Percentiles rank a stretch among this genome's conserved stretches.
Conservation (phyloP, 2,329 filamentous ascomycete genomes). For the Cladosporium oxysporum region DNA sequence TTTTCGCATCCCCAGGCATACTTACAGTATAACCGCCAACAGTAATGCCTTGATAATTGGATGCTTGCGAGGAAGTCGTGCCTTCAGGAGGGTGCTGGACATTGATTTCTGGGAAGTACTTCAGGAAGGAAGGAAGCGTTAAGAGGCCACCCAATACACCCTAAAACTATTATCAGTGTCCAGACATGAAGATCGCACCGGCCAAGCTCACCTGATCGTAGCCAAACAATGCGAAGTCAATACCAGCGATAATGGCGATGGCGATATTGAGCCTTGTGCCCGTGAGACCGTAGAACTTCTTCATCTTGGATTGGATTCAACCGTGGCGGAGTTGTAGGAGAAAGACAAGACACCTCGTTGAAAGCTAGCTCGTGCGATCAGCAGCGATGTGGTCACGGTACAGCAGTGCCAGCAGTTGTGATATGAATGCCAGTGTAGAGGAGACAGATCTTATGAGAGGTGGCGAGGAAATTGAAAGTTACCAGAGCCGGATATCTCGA, state of each 20-base stretch:
- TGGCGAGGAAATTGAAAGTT: not conserved
- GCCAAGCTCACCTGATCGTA: slow-evolving; percentile 23
- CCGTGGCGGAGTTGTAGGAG: not conserved
- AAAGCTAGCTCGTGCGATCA: not conserved
- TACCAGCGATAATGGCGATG: slow-evolving; percentile 45
- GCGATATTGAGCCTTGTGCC: slow-evolving; percentile 44
- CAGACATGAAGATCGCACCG: not conserved
- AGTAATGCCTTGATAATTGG: slow-evolving; percentile 35
- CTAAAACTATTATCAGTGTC: slow-evolving; percentile 27
- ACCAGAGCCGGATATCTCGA: slow-evolving; percentile 12
- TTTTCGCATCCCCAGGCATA: no score
- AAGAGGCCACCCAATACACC: slow-evolving; percentile 50
- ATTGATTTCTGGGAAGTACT: slow-evolving; percentile 46
- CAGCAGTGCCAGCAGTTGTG: not conserved
- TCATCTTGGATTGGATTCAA: slow-evolving; percentile 3
- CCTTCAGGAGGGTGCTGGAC: slow-evolving; percentile 23
- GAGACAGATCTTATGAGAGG: not conserved
- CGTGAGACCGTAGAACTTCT: slow-evolving; percentile 43
- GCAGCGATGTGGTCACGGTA: not conserved
- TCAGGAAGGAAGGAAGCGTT: slow-evolving; percentile 44
- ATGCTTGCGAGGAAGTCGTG: slow-evolving; percentile 16
- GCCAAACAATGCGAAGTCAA: slow-evolving; percentile 37
- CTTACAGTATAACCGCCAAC: slow-evolving; percentile 35
- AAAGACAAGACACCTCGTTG: not conserved
- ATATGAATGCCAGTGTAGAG: not conserved